phyloP scores from a whole-genome alignment of 2,329 filamentous ascomycete species.

The Phaeosphaeriaceae sp. region DNA sequence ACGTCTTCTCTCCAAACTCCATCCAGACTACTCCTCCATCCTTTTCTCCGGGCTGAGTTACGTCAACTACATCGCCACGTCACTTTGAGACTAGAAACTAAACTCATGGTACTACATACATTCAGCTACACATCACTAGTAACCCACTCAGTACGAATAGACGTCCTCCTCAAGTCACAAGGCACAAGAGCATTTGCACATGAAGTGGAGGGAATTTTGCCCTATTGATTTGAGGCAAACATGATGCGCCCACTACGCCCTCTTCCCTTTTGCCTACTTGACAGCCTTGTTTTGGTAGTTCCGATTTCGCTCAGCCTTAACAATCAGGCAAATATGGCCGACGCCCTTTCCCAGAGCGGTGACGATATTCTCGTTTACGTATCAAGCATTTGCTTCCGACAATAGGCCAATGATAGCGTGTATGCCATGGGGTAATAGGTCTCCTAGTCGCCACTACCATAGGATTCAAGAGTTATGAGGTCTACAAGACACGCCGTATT shows the following conservation, averaged over 20 bases:
- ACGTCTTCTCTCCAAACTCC: not conserved
- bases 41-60: not conserved
- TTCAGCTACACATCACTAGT: not conserved
- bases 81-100: not conserved
- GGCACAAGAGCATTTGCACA: not conserved
- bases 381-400: not conserved
- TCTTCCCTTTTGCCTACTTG: conserved; percentile 2
- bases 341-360: conserved; percentile 4
- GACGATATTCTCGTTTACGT: not conserved
- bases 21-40: not conserved
- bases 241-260: conserved; percentile 8
- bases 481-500: not conserved
- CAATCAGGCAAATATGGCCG: not conserved
- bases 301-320: conserved; percentile 8
- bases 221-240: not conserved
- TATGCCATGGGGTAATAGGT: not conserved
- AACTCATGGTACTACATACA: conserved; percentile 1
- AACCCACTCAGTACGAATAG: not conserved
- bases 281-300: conserved; percentile 4
- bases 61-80: not conserved
- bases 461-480: not conserved
- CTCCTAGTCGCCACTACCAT: not conserved
- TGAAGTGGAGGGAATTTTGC: not conserved
- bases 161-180: conserved; percentile 15
- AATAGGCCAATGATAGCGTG: not conserved